These are phyloP conservation scores for Gnetum montanum DNA, from an alignment of 75 land plant genomes.

Conservation along the genomic window DNA sequence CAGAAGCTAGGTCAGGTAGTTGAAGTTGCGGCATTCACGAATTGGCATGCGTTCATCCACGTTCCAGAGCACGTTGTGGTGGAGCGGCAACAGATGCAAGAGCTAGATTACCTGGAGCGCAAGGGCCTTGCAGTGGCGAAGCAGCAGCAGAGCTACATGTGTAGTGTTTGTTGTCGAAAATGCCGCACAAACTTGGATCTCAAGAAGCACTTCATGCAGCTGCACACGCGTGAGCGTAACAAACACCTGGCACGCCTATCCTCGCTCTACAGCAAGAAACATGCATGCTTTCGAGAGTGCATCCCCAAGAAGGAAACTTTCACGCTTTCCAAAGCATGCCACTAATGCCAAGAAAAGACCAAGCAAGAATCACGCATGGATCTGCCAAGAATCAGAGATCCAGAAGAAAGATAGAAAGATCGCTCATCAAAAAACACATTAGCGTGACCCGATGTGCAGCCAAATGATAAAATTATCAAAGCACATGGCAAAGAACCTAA, in stretches of 20 bases:
- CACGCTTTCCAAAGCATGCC: too few species aligned
- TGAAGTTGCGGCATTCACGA: constrained; percentile 66
- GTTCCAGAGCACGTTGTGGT: constrained; percentile 65
- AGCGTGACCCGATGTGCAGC: too few species aligned
- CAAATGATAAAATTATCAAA: too few species aligned
- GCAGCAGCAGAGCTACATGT: constrained; percentile 51
- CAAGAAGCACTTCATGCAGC: constrained; percentile 66
- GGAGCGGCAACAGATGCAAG: constrained; percentile 43
- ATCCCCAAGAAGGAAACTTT: too few species aligned
- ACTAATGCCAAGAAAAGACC: too few species aligned
- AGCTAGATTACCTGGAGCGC: constrained; percentile 52
- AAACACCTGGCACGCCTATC: constrained; percentile 56
- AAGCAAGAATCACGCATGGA: too few species aligned
- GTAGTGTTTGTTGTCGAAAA: constrained; percentile 68
- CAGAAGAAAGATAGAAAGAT: too few species aligned
- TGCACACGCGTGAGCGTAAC: constrained; percentile 67
- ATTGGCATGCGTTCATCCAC: constrained; percentile 76
- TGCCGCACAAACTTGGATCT: constrained; percentile 52
- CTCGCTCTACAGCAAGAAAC: constrained; percentile 63
- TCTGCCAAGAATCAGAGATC: too few species aligned
- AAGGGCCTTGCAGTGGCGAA: constrained; percentile 36
- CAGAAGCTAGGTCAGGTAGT: constrained; percentile 39
- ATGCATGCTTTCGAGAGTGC: constrained; percentile 44
- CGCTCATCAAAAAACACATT: too few species aligned
- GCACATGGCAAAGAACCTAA: too few species aligned